Evolutionary conservation across 768 basidiomycete species (phyloP), one percentile per base, ranked within the genome.

Genomic region (Hemileccinum impolitum): DNA sequence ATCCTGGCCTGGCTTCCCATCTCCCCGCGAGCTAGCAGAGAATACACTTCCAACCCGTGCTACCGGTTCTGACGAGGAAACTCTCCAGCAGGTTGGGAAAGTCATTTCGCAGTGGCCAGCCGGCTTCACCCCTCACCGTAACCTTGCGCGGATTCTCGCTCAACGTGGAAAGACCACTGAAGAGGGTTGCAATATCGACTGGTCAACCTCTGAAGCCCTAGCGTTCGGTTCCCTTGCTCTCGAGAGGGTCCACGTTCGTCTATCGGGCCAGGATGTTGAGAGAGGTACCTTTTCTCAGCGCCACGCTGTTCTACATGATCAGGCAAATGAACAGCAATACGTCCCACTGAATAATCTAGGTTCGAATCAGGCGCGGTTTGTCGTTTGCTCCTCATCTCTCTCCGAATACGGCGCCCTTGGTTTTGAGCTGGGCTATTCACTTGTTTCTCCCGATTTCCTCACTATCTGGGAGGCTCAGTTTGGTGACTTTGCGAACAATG

Each of bases 401-500:
- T 97, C 95, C 37, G 96, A 99, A 69, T 99, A 74, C 63, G 96
- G 95, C 53, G 75, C 85, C 3, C 88, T 99, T 51, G 95, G 95
- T 35, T 99, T 98, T 69, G 95, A 99, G 69, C 84, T 99, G 25
- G 95, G 95, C 9, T 99, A 99, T 71, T 99, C 96, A 6, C 85
- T 98, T 55, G 96, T 98, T 45, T 95, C 93, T 13, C 96, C 95
- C n/a, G 84, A 92, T 63, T 76, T 84, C 25, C 77, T 99, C 55
- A 92, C 92, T 13, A 85, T 99, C 62, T 99, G 95, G 96, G 96
- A 98, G 68, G 96, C 95, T 14, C 95, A 98, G 67, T 94, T 98
- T 62, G 95, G 95, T 65, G 95, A 97, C 71, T 98, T 97, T 66
- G 94, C 88, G 30, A 97, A 98, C 74, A 94, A 90, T 58, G 95